These are phyloP conservation scores for Helichrysum umbraculigerum DNA, from an alignment of 129 eudicot species.

Conservation along the genomic window DNA sequence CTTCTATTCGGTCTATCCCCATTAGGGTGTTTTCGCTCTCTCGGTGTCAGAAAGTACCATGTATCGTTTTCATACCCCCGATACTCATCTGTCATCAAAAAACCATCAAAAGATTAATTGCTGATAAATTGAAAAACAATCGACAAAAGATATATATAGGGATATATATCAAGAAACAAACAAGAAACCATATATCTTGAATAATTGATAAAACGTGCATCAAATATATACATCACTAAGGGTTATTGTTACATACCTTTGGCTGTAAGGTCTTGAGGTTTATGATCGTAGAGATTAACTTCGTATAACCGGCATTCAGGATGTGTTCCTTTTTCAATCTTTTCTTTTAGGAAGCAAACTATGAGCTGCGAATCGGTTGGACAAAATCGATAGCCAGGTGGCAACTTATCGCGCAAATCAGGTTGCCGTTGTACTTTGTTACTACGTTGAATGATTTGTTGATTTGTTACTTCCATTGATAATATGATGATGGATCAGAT, in stretches of 20 bases:
- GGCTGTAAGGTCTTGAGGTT: slow-evolving; percentile 20
- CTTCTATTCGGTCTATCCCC: slow-evolving; percentile 6
- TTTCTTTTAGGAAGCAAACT: slow-evolving; percentile 8
- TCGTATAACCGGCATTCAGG: slow-evolving; percentile 16
- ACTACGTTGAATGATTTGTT: no score
- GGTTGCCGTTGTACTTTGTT: no score
- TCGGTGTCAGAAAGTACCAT: slow-evolving; percentile 22
- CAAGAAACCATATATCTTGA: not conserved
- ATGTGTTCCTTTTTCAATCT: slow-evolving; percentile 1
- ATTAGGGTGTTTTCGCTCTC: not conserved
- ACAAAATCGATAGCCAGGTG: slow-evolving; percentile 23
- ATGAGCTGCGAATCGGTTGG: slow-evolving; percentile 22
- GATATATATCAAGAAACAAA: not conserved
- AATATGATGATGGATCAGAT: no score
- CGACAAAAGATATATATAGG: not conserved
- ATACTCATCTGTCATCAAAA: not conserved
- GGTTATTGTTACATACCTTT: no score
- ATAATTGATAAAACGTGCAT: no score
- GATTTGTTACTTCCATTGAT: no score
- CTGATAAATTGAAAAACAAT: not conserved
- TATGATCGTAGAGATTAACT: slow-evolving; percentile 19
- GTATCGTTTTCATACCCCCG: not conserved
- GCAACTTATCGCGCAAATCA: not conserved
- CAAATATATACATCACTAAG: no score
- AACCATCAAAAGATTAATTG: not conserved